A percentile compares a stretch with the other conserved stretches of the same genome.
phyloP scores from a whole-genome alignment of 495 filamentous ascomycete genomes.

The Astrothelium macrocarpum region DNA sequence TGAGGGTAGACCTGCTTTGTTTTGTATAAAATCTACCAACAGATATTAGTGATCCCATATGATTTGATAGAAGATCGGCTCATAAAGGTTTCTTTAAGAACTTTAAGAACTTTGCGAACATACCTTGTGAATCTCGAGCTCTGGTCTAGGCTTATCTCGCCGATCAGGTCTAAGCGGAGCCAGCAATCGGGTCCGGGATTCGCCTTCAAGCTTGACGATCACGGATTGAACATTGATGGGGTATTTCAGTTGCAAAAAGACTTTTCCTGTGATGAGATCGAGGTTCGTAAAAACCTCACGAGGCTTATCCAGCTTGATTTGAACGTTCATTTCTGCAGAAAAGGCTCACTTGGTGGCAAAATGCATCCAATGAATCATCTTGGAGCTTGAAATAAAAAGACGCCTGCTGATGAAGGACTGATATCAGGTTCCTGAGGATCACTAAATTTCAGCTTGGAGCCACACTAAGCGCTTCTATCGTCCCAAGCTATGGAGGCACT shows the following conservation, averaged over 20 bases:
- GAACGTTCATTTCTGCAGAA: slow-evolving; percentile 56
- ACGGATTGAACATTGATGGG: slow-evolving; percentile 65
- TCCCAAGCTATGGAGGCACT: not conserved
- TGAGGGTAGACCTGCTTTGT: slow-evolving; percentile 55
- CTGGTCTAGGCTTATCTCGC: slow-evolving; percentile 47
- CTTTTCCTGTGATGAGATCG: slow-evolving; percentile 62
- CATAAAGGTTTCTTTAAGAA: no score
- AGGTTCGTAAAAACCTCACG: slow-evolving; percentile 63
- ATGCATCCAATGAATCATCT: not conserved
- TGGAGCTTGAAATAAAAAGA: not conserved
- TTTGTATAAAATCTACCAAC: slow-evolving; percentile 54
- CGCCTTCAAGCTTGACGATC: slow-evolving; percentile 89
- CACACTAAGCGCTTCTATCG: not conserved
- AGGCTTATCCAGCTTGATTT: slow-evolving; percentile 63
- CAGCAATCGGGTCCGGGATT: slow-evolving; percentile 57
- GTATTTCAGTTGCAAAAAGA: slow-evolving; percentile 54
- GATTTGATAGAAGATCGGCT: no score
- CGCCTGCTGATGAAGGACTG: not conserved
- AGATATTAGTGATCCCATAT: not conserved
- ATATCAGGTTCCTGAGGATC: not conserved
- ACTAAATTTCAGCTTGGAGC: not conserved
- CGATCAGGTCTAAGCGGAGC: slow-evolving; percentile 33
- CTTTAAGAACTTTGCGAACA: no score
- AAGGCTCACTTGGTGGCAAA: not conserved
- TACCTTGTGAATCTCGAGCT: slow-evolving; percentile 74